Evolutionary conservation across 1,139 yeast species (phyloP), one percentile per base, ranked within the genome.

Genomic region (Pichia sp.): DNA sequence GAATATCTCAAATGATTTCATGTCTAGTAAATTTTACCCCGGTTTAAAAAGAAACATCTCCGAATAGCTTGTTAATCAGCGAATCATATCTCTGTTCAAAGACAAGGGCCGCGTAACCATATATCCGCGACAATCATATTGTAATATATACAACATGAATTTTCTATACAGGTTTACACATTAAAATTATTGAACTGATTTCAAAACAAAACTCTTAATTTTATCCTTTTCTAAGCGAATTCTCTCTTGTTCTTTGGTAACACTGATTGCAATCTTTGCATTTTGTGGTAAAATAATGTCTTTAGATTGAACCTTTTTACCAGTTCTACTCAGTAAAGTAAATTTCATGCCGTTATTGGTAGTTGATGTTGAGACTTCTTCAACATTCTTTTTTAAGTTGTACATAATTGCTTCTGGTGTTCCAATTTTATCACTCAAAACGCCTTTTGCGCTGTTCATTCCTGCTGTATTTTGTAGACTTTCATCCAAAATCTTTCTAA

Each of bases 311-410:
- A 73, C 63, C 46, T 69, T 71, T 56, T 75, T 78, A 3, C 84
- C 85, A 34, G 62, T 61, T 46, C 66, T 78, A 1, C 82, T 73
- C 47, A 83, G 65, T 49, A 83, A 70, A 7, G 76, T 75, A 58
- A 83, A 82, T 8, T 76, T 67, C 7, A 74, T 41, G 18, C 47
- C 42, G 3, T 33, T 26, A 10, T 26, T 32, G 3, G 27, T 34
- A 27, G 26, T 36, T 27, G 25, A 65, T 66, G 18, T 18, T 34
- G n/a, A 34, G 10, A 4, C 29, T 42, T 64, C 60, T 28, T 34
- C 42, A n/a, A 7, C 7, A 28, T 41, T 41, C 11, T 39, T 44
- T 9, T 43, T 43, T 6, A 48, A 27, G 7, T 52, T 52, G 18
- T 47, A 43, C 7, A 53, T n/a, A 8, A 53, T 42, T 2, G 50